These are phyloP conservation scores for Ammopiptanthus mongolicus DNA, from an alignment of 306 rosid genomes.

Conservation along the genomic window DNA sequence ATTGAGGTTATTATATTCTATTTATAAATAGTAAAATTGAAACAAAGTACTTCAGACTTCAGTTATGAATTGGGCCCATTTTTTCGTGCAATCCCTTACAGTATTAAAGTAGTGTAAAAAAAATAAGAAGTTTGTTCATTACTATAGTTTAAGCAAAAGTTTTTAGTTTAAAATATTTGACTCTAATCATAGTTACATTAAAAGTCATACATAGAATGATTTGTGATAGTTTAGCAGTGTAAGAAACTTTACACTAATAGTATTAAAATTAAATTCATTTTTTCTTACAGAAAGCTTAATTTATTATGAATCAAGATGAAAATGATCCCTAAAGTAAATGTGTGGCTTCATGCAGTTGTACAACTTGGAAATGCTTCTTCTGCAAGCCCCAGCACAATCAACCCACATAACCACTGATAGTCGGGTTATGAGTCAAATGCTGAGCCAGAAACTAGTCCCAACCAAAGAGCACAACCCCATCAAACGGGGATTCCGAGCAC, in stretches of 20 bases:
- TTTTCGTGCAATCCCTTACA: too few species aligned
- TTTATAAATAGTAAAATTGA: background rate
- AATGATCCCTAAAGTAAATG: background rate
- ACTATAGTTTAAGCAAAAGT: background rate
- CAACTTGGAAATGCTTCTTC: conserved; percentile 79
- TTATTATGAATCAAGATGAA: background rate
- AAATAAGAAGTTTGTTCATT: background rate
- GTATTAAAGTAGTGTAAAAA: too few species aligned
- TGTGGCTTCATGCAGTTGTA: conserved; percentile 40
- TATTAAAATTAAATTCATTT: too few species aligned
- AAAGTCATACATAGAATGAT: too few species aligned
- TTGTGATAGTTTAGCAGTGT: too few species aligned
- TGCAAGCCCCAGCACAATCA: conserved; percentile 73
- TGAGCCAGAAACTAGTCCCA: conserved; percentile 77
- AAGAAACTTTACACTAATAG: too few species aligned
- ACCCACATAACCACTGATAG: conserved; percentile 51
- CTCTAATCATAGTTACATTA: too few species aligned
- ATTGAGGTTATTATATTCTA: conserved; percentile 55
- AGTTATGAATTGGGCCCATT: background rate
- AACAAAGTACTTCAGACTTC: background rate
- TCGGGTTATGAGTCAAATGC: conserved; percentile 54
- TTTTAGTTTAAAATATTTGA: too few species aligned
- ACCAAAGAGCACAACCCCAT: conserved; percentile 77
- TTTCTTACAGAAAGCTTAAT: background rate
- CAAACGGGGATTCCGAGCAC: conserved; percentile 33